These are phyloP conservation scores for Penicillium fimorum DNA, from an alignment of 495 filamentous ascomycete genomes.

Conservation along the genomic window DNA sequence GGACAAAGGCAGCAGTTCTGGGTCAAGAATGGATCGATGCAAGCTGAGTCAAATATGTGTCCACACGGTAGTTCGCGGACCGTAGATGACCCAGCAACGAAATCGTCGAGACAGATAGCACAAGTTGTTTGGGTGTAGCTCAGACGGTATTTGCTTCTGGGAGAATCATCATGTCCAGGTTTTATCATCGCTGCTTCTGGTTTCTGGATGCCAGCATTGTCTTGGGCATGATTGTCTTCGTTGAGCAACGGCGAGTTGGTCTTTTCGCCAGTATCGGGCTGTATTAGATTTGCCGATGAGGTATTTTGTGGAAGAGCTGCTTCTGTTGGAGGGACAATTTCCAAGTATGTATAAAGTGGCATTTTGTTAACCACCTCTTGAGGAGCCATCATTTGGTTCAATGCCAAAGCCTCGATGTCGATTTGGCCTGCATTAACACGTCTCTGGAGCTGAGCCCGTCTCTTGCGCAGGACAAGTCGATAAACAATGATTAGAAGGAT, in stretches of 20 bases:
- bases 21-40: slow-evolving; percentile 77
- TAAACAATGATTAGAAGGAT: slow-evolving; percentile 64
- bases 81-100: slow-evolving; percentile 59
- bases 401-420: slow-evolving; percentile 75
- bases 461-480: slow-evolving; percentile 67
- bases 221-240: slow-evolving; percentile 2
- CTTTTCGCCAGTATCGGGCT: slow-evolving; percentile 10
- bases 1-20: slow-evolving; percentile 78
- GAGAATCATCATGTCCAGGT: not conserved
- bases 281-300: slow-evolving; percentile 6
- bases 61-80: slow-evolving; percentile 84
- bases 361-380: slow-evolving; percentile 63
- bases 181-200: slow-evolving; percentile 23
- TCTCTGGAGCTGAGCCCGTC: slow-evolving; percentile 61
- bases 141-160: slow-evolving; percentile 19
- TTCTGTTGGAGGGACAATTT: slow-evolving; percentile 29
- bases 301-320: slow-evolving; percentile 13
- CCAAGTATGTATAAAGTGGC: slow-evolving; percentile 70
- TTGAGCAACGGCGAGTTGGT: slow-evolving; percentile 1
- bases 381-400: slow-evolving; percentile 72
- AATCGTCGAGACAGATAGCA: slow-evolving; percentile 84
- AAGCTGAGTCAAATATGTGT: slow-evolving; percentile 88
- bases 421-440: slow-evolving; percentile 73
- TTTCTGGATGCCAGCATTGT: slow-evolving; percentile 12
- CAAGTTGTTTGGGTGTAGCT: slow-evolving; percentile 58